phyloP scores from a whole-genome alignment of 208 protist species.

The Crithidia brevicula region DNA sequence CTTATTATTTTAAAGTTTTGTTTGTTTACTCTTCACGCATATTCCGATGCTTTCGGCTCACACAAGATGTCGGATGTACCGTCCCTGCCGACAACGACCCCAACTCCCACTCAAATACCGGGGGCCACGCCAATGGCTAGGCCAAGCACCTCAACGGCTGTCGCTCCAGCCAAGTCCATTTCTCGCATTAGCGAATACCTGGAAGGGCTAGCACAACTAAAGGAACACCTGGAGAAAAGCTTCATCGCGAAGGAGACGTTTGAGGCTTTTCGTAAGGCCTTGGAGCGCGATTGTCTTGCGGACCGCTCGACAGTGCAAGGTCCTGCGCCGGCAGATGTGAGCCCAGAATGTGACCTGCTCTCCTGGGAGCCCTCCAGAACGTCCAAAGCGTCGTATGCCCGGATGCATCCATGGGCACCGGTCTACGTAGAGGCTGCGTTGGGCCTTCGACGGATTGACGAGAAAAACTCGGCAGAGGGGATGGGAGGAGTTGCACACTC shows the following conservation, averaged over 20 bases:
- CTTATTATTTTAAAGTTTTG: background rate
- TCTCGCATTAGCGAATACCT: background rate
- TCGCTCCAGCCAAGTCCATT: background rate
- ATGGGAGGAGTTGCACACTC: background rate
- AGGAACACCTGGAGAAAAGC: background rate
- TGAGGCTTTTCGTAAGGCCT: background rate
- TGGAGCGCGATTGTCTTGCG: background rate
- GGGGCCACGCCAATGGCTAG: background rate
- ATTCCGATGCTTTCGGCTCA: too few relatives aligned
- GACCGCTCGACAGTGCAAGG: background rate
- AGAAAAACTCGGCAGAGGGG: background rate
- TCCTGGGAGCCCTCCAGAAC: background rate
- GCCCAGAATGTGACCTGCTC: background rate
- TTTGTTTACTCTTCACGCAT: too few relatives aligned
- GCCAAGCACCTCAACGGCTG: too few relatives aligned
- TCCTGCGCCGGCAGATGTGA: background rate
- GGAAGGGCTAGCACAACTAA: background rate
- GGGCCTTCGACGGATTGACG: background rate
- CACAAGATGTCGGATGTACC: background rate
- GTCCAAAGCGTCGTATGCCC: background rate
- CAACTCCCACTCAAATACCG: background rate
- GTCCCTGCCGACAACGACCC: background rate
- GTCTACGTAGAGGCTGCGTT: background rate
- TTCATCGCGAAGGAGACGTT: background rate
- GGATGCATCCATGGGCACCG: background rate